Conservation (phyloP, 306 rosid species). For the Citrullus mucosospermus region DNA sequence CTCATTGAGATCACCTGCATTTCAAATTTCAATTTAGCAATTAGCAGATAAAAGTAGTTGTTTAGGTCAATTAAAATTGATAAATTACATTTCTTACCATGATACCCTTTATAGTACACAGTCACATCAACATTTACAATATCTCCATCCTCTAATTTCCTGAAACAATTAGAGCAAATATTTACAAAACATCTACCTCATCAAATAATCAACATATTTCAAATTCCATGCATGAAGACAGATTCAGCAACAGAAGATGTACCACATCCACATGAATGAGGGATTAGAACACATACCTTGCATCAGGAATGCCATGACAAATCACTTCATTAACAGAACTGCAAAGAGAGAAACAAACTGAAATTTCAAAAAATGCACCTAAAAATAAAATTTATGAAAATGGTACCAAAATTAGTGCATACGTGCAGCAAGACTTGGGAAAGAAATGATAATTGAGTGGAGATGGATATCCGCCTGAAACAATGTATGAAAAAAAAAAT, state of each 20-base stretch:
- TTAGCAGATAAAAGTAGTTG: background rate
- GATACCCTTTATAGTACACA: conserved; percentile 82
- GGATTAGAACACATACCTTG: conserved; percentile 36
- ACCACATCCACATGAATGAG: background rate
- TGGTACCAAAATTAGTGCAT: conserved; percentile 42
- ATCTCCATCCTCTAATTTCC: conserved; percentile 96
- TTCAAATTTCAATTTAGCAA: conserved; percentile 14
- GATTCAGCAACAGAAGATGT: background rate
- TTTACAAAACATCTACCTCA: conserved; percentile 2
- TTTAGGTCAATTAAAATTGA: background rate
- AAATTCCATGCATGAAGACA: background rate
- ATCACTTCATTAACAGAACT: conserved; percentile 96
- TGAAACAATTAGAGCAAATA: conserved; percentile 24
- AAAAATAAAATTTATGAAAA: background rate
- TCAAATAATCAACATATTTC: background rate
- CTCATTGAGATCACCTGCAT: conserved; percentile 86
- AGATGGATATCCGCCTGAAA: conserved; percentile 90
- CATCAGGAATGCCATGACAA: conserved; percentile 99
- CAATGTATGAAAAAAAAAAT: conserved; percentile 5
- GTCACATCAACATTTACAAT: conserved; percentile 81
- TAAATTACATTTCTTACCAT: conserved; percentile 37
- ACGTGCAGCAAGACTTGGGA: conserved; percentile 99
- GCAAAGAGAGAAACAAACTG: conserved; percentile 14
- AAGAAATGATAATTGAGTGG: conserved; percentile 86
- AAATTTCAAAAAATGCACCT: background rate